Evolutionary conservation across 2,329 filamentous ascomycete species (phyloP).

Genomic region (Fusarium domesticum): DNA sequence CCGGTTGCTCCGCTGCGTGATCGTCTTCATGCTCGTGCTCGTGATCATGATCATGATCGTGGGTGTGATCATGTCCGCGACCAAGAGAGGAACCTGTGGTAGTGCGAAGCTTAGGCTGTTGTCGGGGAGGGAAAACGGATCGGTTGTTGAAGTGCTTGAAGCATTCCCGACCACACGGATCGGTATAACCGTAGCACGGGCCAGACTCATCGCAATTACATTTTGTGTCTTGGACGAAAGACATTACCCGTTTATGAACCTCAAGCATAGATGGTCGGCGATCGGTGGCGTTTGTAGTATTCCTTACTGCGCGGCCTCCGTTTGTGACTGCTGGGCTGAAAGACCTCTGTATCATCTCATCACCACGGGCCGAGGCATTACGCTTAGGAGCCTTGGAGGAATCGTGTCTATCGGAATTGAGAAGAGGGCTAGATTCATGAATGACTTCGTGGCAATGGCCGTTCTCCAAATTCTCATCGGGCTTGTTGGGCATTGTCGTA

Average conservation of each 20-base stretch:
- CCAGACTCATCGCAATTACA: constrained; percentile 59
- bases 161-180: constrained; percentile 64
- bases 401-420: constrained; percentile 34
- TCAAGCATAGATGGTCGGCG: constrained; percentile 54
- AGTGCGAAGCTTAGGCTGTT: constrained; percentile 41
- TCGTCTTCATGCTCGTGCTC: constrained; percentile 24
- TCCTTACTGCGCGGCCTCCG: constrained; percentile 27
- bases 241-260: constrained; percentile 56
- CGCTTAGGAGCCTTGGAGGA: constrained; percentile 28
- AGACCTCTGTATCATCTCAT: constrained; percentile 29
- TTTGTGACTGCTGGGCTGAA: constrained; percentile 21
- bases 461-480: constrained; percentile 16
- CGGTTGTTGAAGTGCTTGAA: constrained; percentile 55
- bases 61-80: constrained; percentile 29
- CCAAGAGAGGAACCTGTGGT: constrained; percentile 37
- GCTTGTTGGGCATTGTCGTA: constrained; percentile 25
- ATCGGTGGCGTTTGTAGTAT: constrained; percentile 32
- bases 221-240: constrained; percentile 64
- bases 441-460: constrained; percentile 22
- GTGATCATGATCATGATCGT: constrained; percentile 22
- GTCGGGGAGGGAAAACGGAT: constrained; percentile 33
- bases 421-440: constrained; percentile 50
- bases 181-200: constrained; percentile 62
- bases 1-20: constrained; percentile 25
- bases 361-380: constrained; percentile 30